These are phyloP conservation scores for Cordyceps cicadae DNA, from an alignment of 2,329 filamentous ascomycete species.

Conservation along the genomic window DNA sequence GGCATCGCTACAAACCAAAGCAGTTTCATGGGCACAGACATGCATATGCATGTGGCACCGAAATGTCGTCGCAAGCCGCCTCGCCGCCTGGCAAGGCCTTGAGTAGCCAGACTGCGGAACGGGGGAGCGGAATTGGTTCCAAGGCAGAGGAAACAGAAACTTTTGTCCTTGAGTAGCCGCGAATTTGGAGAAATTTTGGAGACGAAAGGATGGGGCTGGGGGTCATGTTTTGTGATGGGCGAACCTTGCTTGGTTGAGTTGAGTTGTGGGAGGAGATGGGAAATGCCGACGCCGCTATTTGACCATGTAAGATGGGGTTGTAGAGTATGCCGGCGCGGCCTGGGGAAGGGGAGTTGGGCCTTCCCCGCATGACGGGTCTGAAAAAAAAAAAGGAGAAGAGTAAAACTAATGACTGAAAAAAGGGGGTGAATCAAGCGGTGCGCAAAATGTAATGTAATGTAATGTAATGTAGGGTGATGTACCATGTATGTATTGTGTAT, in stretches of 20 bases:
- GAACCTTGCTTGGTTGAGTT: not conserved
- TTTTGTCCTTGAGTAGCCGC: conserved; percentile 1
- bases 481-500: not conserved
- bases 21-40: not conserved
- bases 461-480: no score
- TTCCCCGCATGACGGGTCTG: not conserved
- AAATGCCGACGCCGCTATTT: not conserved
- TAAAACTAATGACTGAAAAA: not conserved
- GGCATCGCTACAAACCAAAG: not conserved
- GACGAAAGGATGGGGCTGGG: not conserved
- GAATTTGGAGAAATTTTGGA: conserved; percentile 6
- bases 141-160: not conserved
- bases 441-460: not conserved
- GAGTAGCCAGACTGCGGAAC: conserved; percentile 2
- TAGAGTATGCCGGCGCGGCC: no score
- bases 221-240: not conserved
- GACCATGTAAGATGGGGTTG: not conserved
- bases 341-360: no score
- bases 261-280: not conserved
- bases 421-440: not conserved
- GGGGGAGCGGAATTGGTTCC: conserved; percentile 3
- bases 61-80: not conserved
- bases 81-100: not conserved
- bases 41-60: not conserved
- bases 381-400: not conserved